phyloP scores from a whole-genome alignment of 2,329 filamentous ascomycete species.

The Trichoderma koningiopsis region DNA sequence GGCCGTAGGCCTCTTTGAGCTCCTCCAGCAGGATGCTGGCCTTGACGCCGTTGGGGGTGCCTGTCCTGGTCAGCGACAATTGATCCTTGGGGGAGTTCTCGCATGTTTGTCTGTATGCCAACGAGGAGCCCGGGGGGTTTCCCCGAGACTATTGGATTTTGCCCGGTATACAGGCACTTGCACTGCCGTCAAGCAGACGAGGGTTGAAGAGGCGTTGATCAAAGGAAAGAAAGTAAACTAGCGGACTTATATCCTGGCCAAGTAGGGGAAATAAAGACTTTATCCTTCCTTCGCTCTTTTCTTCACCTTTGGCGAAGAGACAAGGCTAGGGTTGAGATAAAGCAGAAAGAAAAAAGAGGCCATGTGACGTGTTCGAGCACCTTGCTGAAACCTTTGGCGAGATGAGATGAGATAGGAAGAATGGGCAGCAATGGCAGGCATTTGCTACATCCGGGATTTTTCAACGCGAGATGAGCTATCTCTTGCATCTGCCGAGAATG shows the following conservation, averaged over 20 bases:
- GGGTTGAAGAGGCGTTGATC: neutral
- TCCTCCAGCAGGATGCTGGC: constrained; percentile 65
- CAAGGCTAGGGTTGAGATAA: neutral
- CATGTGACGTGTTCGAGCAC: constrained; percentile 18
- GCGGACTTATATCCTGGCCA: neutral
- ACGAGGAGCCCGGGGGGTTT: neutral
- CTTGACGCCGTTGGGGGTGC: constrained; percentile 59
- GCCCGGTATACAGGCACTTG: neutral
- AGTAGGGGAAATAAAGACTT: neutral
- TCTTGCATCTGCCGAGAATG: neutral
- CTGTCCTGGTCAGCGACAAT: constrained; percentile 31
- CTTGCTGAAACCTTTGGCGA: neutral
- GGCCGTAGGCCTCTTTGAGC: constrained; percentile 65
- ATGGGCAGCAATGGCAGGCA: neutral
- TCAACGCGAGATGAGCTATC: too few species aligned
- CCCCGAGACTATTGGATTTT: neutral
- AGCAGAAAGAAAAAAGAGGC: neutral
- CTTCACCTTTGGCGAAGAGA: neutral
- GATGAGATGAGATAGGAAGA: neutral
- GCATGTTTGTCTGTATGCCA: neutral
- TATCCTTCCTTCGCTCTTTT: neutral
- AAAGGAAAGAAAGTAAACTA: neutral
- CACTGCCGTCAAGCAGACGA: neutral
- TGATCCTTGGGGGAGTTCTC: neutral
- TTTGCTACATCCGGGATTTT: neutral